Evolutionary conservation across 352 stramenopile species (phyloP), one percentile per base, ranked within the genome.

Genomic region (Phytophthora podocarpi): DNA sequence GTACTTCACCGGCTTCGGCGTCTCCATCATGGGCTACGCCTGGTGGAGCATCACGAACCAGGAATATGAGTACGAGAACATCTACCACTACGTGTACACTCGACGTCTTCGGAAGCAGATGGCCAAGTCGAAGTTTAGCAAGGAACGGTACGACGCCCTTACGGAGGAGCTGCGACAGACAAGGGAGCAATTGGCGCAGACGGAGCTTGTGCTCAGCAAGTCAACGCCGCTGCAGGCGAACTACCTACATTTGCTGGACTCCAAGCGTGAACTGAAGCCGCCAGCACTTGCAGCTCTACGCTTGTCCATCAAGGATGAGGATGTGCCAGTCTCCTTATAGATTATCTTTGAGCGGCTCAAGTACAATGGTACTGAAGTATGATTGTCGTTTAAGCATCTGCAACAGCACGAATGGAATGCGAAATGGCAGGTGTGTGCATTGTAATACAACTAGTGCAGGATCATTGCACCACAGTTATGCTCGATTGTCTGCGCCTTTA

Each of bases 41-140:
- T 95, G 85, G 87, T 96, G 87, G 87, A 93, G 81, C 37, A 31
- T 89, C 40, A 93, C 85, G 23, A 92, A 91, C 67, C 81, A 85
- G 46, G 85, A 96, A 73, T 95, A 95, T 69, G 85, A 93, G 67
- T 96, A 95, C 55, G 83, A 87, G 49, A 93, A 91, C 61, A 86
- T 95, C 39, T 94, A 93, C 58, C 82, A 94, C 68, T 93, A 91
- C 46, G 76, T 93, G 15, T 93, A 91, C 67, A 77, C 86, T 47
- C 78, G 75, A 50, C 80, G 79, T 43, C 65, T 90, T 43, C 57
- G 46, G 24, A 82, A 79, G 60, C 79, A 93, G 21, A 78, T 83
- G 43, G 55, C 55, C 35, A 79, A 78, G 52, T 68, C 82, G 1
- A 65, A 80, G 50, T 92, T 95, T 43, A 74, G 93, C 49, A 48